phyloP scores from a whole-genome alignment of 305 asterid genomes.

The Striga hermonthica region DNA sequence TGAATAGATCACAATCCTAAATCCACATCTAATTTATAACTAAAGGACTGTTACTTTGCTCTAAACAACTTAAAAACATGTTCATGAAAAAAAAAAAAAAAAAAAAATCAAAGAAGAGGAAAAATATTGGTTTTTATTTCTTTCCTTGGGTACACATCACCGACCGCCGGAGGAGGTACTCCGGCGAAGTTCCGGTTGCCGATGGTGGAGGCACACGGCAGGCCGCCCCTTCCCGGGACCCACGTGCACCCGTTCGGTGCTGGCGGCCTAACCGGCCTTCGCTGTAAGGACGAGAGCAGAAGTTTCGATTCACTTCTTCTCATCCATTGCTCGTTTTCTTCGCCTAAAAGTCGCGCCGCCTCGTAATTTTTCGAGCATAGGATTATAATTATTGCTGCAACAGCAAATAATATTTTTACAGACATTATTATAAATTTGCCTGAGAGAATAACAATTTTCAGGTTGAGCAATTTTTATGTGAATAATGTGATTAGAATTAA shows the following conservation, averaged over 20 bases:
- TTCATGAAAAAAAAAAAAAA: too few relatives aligned
- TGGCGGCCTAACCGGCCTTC: constrained; percentile 30
- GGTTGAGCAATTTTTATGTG: not conserved
- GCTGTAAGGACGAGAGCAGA: constrained; percentile 37
- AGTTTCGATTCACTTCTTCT: constrained; percentile 28
- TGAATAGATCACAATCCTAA: too few relatives aligned
- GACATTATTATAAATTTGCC: constrained; percentile 26
- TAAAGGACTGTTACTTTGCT: too few relatives aligned
- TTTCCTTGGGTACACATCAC: constrained; percentile 34
- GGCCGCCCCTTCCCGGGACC: constrained; percentile 32
- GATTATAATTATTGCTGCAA: constrained; percentile 26
- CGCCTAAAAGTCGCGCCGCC: constrained; percentile 39
- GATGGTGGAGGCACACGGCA: constrained; percentile 36
- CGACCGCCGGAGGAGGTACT: constrained; percentile 17
- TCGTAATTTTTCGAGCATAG: constrained; percentile 27
- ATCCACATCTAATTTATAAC: too few relatives aligned
- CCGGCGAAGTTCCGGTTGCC: constrained; percentile 39
- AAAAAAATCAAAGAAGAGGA: too few relatives aligned
- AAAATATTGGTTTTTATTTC: not conserved
- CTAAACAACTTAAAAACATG: too few relatives aligned
- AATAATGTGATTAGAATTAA: not conserved
- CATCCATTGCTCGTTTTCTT: constrained; percentile 41
- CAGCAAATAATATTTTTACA: constrained; percentile 21
- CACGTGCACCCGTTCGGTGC: constrained; percentile 38
- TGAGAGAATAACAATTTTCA: not conserved